Evolutionary conservation across 1,139 yeast genomes (phyloP), one percentile per base, ranked within the genome.

Genomic region (Saccharomyces hybrid): DNA sequence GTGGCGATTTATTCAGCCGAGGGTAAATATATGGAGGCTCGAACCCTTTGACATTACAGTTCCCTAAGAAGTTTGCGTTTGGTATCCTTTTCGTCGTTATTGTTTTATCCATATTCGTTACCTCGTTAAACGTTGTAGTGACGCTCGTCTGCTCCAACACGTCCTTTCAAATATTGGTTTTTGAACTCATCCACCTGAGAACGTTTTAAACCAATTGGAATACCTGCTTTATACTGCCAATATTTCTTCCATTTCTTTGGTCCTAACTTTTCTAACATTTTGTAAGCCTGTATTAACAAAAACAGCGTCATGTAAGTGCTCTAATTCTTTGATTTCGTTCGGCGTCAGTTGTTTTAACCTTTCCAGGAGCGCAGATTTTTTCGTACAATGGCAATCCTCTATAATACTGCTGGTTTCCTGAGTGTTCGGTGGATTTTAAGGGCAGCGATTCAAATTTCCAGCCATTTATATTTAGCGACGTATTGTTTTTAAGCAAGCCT

Each of bases 51-150:
- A 78, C 73, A 56, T 77, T 77, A 1, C 76, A 69, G 58, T 74
- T 67, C 0, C 76, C 77, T n/a, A 75, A 50, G 50, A 73, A 71
- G 59, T 79, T 79, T 6, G 80, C 75, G 62, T 77, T 78, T 1
- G 81, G 78, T 48, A 64, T 66, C 55, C 76, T 70, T 58, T 70
- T 73, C 8, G 71, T 71, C 0, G 69, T 71, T 26, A 65, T 62
- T 6, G 66, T 62, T 56, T 71, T 74, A 51, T 73, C 74, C 44
- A 65, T 66, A 56, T 69, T 64, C 3, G 71, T 61, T 14, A 61
- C 60, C 31, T 69, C 74, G 54, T 72, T 72, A 32, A 62, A 67
- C 2, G 56, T 64, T 0, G 62, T 63, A 12, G 62, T 68, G 3
- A 65, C 62, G 21, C 63, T 68, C 14, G 66, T 67, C 29, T 66